Base-by-base conservation (phyloP, 2,329 filamentous ascomycete genomes). In the Emergomyces pasteurianus region DNA sequence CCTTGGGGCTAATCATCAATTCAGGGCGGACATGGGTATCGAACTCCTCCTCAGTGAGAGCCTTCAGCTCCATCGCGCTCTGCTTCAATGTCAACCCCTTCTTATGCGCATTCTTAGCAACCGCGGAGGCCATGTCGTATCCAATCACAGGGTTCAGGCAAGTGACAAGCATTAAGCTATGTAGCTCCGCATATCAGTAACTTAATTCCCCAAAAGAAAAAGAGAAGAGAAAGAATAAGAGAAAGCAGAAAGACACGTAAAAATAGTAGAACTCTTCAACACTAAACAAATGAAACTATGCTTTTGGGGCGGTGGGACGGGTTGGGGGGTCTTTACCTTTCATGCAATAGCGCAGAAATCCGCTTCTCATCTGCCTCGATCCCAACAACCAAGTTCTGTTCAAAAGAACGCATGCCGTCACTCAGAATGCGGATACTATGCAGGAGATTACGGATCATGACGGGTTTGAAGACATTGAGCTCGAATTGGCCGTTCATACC, bases 401-500 rank as follows among this genome's bases (percentile, higher is more conserved):
- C 90, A 73, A 99, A 97, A 65, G 90, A 95, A 71, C 83, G 84
- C 92, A 97, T 97, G 69, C 89, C 90, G 72, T 99, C 94, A 42
- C 90, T 82, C 61, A 99, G 80, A 63, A 99, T 86, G 66, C 92
- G 86, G 61, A 87, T 82, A 79, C 90, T 96, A 83, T 97, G 94
- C 46, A 99, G 83, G 66, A 97, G 81, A 80, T 97, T 97, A 77
- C 88, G 84, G 77, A 97, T 97, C 74, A 99, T 83, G 62, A 97
- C 84, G 50, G 94, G 94, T 83, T 97, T 97, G 85, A 96, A 99
- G 60, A 97, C 94, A 78, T 97, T 99, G 68, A 99, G 84, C 79
- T 97, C 94, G 70, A 99, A 99, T 80, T 97, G 95, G 67, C 94
- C 94, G 79, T 94, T 95, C 81, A 95, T 95, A 72, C 92, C 94